phyloP scores from a whole-genome alignment of 2,329 filamentous ascomycete species.

The Camillea tinctor region DNA sequence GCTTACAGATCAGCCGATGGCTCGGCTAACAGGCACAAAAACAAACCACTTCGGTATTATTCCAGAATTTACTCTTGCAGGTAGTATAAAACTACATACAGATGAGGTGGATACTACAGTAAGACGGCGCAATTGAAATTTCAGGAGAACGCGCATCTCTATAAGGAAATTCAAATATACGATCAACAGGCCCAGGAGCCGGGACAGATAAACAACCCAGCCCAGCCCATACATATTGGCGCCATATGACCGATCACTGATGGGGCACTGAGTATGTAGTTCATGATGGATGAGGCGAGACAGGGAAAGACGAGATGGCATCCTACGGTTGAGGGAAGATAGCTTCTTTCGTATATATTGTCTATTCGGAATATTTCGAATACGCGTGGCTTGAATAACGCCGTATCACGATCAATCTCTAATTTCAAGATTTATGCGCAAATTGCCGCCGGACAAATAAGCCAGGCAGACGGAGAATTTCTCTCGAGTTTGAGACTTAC shows the following conservation, averaged over 20 bases:
- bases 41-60: neutral
- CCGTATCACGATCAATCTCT: slow-evolving; percentile 25
- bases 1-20: neutral
- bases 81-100: slow-evolving; percentile 4
- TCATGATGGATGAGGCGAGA: neutral
- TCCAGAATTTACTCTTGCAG: neutral
- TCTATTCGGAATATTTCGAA: slow-evolving; percentile 34
- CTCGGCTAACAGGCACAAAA: neutral
- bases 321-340: slow-evolving; percentile 1
- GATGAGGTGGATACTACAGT: slow-evolving; percentile 15
- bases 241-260: neutral
- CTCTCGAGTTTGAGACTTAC: slow-evolving; percentile 22
- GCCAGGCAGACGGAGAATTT: slow-evolving; percentile 30
- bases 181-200: neutral
- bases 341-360: slow-evolving; percentile 25
- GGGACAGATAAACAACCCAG: neutral
- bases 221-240: neutral
- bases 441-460: slow-evolving; percentile 25
- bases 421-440: slow-evolving; percentile 32
- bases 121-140: slow-evolving; percentile 6
- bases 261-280: neutral
- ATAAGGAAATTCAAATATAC: neutral
- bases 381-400: slow-evolving; percentile 27
- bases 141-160: neutral
- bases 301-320: slow-evolving; percentile 7